Evolutionary conservation across 352 stramenopile genomes (phyloP).

Genomic region (Aphanomyces euteiches): DNA sequence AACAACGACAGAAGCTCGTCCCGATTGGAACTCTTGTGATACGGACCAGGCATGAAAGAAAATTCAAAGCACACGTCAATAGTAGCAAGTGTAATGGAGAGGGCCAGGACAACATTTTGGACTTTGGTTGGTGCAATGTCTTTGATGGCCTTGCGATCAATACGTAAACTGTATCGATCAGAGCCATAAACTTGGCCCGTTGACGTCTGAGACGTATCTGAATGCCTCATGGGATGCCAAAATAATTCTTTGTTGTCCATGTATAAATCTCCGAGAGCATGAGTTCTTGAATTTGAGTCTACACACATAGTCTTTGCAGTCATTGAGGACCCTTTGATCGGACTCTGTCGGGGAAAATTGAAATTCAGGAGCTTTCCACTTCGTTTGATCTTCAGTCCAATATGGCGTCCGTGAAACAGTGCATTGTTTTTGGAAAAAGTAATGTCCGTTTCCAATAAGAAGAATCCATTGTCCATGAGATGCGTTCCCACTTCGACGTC

Average conservation of each 20-base stretch:
- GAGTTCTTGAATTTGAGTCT: background rate
- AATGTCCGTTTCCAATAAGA: constrained; percentile 3
- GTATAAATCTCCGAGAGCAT: constrained; percentile 20
- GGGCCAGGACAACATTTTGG: constrained; percentile 24
- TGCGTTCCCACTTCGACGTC: constrained; percentile 13
- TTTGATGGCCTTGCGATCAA: background rate
- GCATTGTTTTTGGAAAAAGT: background rate
- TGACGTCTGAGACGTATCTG: constrained; percentile 4
- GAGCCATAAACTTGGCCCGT: constrained; percentile 29
- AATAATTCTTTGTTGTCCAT: constrained; percentile 1
- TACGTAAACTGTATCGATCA: constrained; percentile 20
- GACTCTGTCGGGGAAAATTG: constrained; percentile 12
- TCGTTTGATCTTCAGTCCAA: constrained; percentile 28
- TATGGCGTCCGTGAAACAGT: constrained; percentile 22
- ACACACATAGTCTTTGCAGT: background rate
- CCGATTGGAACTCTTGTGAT: constrained; percentile 17
- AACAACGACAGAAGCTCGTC: constrained; percentile 16
- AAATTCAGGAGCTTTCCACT: constrained; percentile 26
- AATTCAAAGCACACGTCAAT: constrained; percentile 28
- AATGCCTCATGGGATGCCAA: constrained; percentile 18
- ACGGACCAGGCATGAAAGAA: constrained; percentile 27
- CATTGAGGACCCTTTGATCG: background rate
- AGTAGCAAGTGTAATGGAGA: constrained; percentile 6
- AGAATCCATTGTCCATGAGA: constrained; percentile 19
- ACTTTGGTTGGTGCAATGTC: background rate